Percentiles rank a stretch among this genome's conserved stretches.
Evolutionary conservation across 2,329 filamentous ascomycete species (phyloP).

Genomic region (Colletotrichum paranaense): DNA sequence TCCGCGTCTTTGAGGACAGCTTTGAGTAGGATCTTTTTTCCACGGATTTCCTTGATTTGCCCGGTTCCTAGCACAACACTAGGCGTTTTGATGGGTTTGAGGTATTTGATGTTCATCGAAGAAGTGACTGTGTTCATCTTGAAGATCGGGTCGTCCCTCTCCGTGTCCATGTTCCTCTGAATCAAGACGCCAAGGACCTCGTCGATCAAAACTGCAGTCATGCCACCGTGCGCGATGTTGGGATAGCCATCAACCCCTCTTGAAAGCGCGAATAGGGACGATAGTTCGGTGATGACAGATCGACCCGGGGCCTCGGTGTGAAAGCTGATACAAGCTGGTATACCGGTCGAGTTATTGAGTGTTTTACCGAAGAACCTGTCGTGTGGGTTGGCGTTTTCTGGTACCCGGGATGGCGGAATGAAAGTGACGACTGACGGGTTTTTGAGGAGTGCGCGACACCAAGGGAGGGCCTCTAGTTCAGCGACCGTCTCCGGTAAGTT

Average conservation of each 20-base stretch:
- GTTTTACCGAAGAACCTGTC: constrained; percentile 50
- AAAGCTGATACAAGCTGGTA: constrained; percentile 49
- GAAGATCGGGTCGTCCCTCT: constrained; percentile 44
- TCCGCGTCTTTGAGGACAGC: constrained; percentile 45
- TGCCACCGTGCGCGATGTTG: constrained; percentile 49
- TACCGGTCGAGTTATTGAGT: constrained; percentile 41
- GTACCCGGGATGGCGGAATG: constrained; percentile 47
- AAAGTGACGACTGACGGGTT: constrained; percentile 44
- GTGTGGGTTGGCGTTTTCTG: constrained; percentile 39
- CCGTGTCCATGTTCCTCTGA: constrained; percentile 48
- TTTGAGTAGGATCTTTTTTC: constrained; percentile 46
- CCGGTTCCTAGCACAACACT: constrained; percentile 45
- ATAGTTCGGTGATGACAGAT: constrained; percentile 41
- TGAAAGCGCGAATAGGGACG: constrained; percentile 47
- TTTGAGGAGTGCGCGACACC: constrained; percentile 47
- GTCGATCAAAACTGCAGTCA: constrained; percentile 49
- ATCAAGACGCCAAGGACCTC: constrained; percentile 50
- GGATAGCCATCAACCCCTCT: constrained; percentile 47
- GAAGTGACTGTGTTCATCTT: constrained; percentile 47
- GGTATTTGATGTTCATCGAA: constrained; percentile 47
- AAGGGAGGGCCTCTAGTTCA: constrained; percentile 49
- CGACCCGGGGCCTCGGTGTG: constrained; percentile 41
- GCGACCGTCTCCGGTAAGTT: constrained; percentile 1
- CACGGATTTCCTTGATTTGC: constrained; percentile 45
- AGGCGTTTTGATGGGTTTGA: constrained; percentile 45